Evolutionary conservation across 805 yeast genomes (phyloP), one percentile per base, ranked within the genome.

Genomic region (Kluyveromyces aestuarii): DNA sequence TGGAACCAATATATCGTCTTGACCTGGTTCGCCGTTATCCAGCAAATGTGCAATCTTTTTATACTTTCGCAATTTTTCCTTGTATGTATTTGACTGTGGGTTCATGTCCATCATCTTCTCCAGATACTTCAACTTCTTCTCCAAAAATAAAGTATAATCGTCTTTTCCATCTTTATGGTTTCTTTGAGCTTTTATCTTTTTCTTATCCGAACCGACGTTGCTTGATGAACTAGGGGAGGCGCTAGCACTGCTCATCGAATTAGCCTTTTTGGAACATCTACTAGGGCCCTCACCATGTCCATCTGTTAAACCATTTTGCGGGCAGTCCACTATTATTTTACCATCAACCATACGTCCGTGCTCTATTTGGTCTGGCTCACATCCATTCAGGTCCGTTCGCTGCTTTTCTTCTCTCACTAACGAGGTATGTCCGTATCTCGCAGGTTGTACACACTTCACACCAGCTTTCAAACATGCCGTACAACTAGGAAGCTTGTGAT

Each of bases 401-500:
- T 30, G 40, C 16, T 27, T 18, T 44, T 16, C 16, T 27, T 18
- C 44, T 16, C 35, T 30, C 35, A 11, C 8, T 10, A 13, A 30
- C 7, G 35, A 30, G 11, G 14, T 8, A 30, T 40, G 19, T 19
- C 42, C 73, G 52, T 81, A 81, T 46, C 79, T 72, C 6, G 76
- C 80, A 0, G 88, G 88, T 59, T 81, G 83, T 7, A 80, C 69
- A 60, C 87, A 81, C 50, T 73, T 67, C 7, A 74, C 79, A 33
- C 78, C 80, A 1, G 86, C 82, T 56, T 80, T 80, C 47, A 81
- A 65, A 64, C 87, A 82, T 40, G 81, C 79, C 5, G 85, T 77
- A 56, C 87, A 81, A 44, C 79, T 71, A 7, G 87, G 87, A 11
- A 75, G 62, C 44, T 82, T 69, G 48, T 80, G 85, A 55, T 82